Evolutionary conservation across 2,329 filamentous ascomycete genomes (phyloP).

Genomic region (Trichoderma atroviride): DNA sequence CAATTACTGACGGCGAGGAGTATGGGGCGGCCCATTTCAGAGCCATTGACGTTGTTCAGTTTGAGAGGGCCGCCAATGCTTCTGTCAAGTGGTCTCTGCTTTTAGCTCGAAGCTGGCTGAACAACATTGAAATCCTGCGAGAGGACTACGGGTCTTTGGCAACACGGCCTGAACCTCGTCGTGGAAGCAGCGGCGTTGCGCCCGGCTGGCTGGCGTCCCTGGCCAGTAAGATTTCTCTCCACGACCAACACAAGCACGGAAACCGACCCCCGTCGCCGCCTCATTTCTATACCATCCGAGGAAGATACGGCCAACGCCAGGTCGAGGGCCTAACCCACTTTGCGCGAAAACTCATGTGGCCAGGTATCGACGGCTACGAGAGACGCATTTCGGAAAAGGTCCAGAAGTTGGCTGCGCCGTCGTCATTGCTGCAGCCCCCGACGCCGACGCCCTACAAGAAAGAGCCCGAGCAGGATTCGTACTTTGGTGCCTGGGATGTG

Average conservation of each 20-base stretch:
- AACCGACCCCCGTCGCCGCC: conserved; percentile 38
- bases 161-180: conserved; percentile 28
- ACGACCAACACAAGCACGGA: conserved; percentile 44
- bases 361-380: conserved; percentile 57
- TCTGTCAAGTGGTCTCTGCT: conserved; percentile 70
- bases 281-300: conserved; percentile 54
- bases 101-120: conserved; percentile 66
- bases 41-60: conserved; percentile 60
- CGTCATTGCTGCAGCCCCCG: conserved; percentile 37
- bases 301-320: conserved; percentile 60
- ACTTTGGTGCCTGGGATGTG: conserved; percentile 49
- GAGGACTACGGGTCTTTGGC: conserved; percentile 37
- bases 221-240: conserved; percentile 56
- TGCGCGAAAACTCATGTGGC: conserved; percentile 64
- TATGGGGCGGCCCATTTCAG: conserved; percentile 54
- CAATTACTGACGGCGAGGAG: conserved; percentile 63
- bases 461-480: conserved; percentile 43
- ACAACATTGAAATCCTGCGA: conserved; percentile 64
- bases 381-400: conserved; percentile 53
- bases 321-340: conserved; percentile 65
- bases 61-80: conserved; percentile 62
- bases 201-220: conserved; percentile 59
- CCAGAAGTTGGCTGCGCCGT: conserved; percentile 46
- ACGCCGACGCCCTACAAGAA: conserved; percentile 39
- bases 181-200: conserved; percentile 29